Percentiles rank a stretch among this genome's conserved stretches.
Conservation (phyloP, 768 basidiomycete species). For the Tubosaeta sp. region DNA sequence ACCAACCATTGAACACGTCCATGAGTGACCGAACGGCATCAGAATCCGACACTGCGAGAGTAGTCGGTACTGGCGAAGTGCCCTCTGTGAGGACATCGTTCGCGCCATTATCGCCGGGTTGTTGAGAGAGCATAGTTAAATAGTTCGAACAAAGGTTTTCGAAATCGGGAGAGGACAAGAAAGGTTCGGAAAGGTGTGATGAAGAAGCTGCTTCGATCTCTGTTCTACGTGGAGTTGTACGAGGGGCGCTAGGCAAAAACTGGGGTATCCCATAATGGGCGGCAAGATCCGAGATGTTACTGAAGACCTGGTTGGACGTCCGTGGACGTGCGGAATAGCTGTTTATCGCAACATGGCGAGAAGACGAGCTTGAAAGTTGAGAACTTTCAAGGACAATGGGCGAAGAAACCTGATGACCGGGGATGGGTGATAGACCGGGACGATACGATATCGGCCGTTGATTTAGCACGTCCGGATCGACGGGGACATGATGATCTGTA, state of each 20-base stretch:
- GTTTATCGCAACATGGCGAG: constrained; percentile 60
- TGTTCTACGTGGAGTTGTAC: constrained; percentile 46
- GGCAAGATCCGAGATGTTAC: constrained; percentile 62
- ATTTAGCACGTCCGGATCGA: constrained; percentile 40
- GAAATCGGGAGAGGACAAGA: constrained; percentile 36
- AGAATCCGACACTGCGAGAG: constrained; percentile 16
- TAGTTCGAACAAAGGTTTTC: constrained; percentile 54
- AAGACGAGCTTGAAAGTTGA: constrained; percentile 47
- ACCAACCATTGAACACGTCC: constrained; percentile 38
- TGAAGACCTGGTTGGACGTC: constrained; percentile 64
- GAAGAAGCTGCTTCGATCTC: constrained; percentile 33
- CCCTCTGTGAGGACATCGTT: constrained; percentile 30
- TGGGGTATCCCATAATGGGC: constrained; percentile 78
- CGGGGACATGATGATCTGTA: constrained; percentile 44
- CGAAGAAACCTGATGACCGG: constrained; percentile 39
- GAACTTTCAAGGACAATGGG: constrained; percentile 45
- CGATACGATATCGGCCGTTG: constrained; percentile 37
- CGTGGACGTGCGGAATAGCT: constrained; percentile 52
- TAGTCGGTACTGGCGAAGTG: constrained; percentile 23
- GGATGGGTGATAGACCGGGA: constrained; percentile 33
- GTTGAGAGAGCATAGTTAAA: constrained; percentile 61
- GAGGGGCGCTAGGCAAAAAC: constrained; percentile 63
- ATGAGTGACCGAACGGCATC: constrained; percentile 37
- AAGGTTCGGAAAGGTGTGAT: constrained; percentile 20
- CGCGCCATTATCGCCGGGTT: constrained; percentile 38